These are phyloP conservation scores for Lentinula aciculospora DNA, from an alignment of 768 basidiomycete species.

Conservation along the genomic window DNA sequence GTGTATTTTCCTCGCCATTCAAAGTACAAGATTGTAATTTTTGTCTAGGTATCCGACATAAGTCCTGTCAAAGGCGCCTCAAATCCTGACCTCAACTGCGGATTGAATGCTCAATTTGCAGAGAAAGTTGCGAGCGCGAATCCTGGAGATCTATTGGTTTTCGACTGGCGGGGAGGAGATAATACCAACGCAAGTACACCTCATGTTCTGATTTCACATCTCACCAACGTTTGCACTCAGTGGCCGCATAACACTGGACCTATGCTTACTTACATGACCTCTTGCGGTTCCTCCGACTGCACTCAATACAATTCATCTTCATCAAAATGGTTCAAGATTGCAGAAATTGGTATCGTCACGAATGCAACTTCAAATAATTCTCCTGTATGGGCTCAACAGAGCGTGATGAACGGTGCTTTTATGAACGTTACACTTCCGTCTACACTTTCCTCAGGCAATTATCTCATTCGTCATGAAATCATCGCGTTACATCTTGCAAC, in stretches of 20 bases:
- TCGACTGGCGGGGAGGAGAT: slow-evolving; percentile 37
- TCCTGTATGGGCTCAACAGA: slow-evolving; percentile 3
- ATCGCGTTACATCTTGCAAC: slow-evolving; percentile 68
- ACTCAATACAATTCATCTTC: slow-evolving; percentile 50
- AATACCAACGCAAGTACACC: slow-evolving; percentile 16
- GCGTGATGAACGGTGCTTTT: slow-evolving; percentile 32
- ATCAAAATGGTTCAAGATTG: slow-evolving; percentile 74
- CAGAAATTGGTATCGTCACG: slow-evolving; percentile 40
- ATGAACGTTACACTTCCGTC: slow-evolving; percentile 40
- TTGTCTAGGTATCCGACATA: not conserved
- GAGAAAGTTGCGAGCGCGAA: slow-evolving; percentile 37
- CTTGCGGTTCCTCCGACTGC: slow-evolving; percentile 53
- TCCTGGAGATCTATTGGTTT: slow-evolving; percentile 36
- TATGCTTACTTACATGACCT: slow-evolving; percentile 69
- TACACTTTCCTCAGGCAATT: slow-evolving; percentile 59
- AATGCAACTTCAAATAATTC: slow-evolving; percentile 16
- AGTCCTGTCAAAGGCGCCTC: slow-evolving; percentile 40
- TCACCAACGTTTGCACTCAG: not conserved
- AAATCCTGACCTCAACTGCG: slow-evolving; percentile 41
- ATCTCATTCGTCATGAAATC: slow-evolving; percentile 75
- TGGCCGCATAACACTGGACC: slow-evolving; percentile 35
- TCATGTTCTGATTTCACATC: not conserved
- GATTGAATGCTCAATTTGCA: slow-evolving; percentile 37
- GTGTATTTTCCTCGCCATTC: slow-evolving; percentile 8
- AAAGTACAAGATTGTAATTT: slow-evolving; percentile 13